Percentiles rank a stretch among this genome's conserved stretches.
These are phyloP conservation scores for Fusarium metavorans DNA, from an alignment of 2,329 filamentous ascomycete species.

Conservation along the genomic window DNA sequence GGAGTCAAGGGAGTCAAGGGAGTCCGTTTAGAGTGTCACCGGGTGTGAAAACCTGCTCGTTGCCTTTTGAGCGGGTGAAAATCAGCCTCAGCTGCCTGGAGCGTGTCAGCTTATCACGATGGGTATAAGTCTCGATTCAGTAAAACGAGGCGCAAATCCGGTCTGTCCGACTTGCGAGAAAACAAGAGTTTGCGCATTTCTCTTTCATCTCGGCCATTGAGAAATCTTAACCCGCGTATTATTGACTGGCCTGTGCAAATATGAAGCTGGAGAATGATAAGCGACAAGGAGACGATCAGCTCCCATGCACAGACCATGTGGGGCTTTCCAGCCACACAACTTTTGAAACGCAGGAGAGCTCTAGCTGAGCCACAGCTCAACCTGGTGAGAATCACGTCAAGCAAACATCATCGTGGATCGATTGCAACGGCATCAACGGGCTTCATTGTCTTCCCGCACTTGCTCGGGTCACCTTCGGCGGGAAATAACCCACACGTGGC, in stretches of 20 bases:
- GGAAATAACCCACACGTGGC: background rate
- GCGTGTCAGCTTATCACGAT: background rate
- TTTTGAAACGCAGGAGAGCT: background rate
- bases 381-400: conserved; percentile 35
- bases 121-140: background rate
- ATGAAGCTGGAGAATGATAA: conserved; percentile 1
- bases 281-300: background rate
- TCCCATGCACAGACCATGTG: conserved; percentile 3
- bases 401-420: conserved; percentile 27
- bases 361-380: conserved; percentile 18
- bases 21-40: conserved; percentile 23
- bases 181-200: background rate
- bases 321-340: conserved; percentile 10
- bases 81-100: background rate
- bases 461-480: background rate
- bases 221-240: background rate
- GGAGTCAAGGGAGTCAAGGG: conserved; percentile 15
- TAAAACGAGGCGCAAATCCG: background rate
- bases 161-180: background rate
- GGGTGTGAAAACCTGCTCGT: conserved; percentile 10
- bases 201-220: background rate
- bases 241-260: background rate
- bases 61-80: background rate
- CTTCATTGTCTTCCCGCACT: background rate
- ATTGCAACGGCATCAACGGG: conserved; percentile 1